These are phyloP conservation scores for Friedmanniomyces simplex DNA, from an alignment of 495 filamentous ascomycete species.

Conservation along the genomic window DNA sequence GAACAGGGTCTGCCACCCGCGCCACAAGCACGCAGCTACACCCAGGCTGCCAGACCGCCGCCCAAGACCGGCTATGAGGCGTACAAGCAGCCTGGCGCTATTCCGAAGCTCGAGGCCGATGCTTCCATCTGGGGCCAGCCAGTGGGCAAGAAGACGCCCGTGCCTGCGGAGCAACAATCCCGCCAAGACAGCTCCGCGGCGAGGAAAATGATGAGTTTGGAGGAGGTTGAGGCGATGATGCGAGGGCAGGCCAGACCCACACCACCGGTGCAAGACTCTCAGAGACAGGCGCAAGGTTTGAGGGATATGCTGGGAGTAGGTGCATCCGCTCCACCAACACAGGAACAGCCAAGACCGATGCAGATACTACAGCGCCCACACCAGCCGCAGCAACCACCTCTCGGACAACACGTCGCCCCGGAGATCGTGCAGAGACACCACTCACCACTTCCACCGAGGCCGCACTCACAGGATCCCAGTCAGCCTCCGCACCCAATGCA, in stretches of 20 bases:
- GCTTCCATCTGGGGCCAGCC: slow-evolving; percentile 82
- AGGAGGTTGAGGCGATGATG: slow-evolving; percentile 95
- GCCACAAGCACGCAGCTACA: slow-evolving; percentile 34
- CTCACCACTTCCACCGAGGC: slow-evolving; percentile 24
- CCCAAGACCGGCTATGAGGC: slow-evolving; percentile 77
- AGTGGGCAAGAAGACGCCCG: slow-evolving; percentile 41
- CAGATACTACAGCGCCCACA: slow-evolving; percentile 35
- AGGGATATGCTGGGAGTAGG: slow-evolving; percentile 24
- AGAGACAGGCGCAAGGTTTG: slow-evolving; percentile 15
- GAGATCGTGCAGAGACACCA: slow-evolving; percentile 41
- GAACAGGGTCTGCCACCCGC: slow-evolving; percentile 66
- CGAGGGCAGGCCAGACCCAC: slow-evolving; percentile 50
- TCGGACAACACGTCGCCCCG: slow-evolving; percentile 27
- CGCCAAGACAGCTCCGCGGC: slow-evolving; percentile 12
- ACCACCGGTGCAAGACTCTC: slow-evolving; percentile 5
- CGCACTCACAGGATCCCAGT: slow-evolving; percentile 21
- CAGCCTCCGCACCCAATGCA: slow-evolving; percentile 30
- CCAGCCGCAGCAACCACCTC: slow-evolving; percentile 23
- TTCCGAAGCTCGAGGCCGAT: slow-evolving; percentile 82
- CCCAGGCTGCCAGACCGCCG: slow-evolving; percentile 37
- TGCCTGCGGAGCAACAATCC: slow-evolving; percentile 19
- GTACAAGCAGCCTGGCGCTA: slow-evolving; percentile 62
- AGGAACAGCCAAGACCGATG: slow-evolving; percentile 14
- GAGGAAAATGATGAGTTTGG: slow-evolving; percentile 86
- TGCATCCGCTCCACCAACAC: background rate